Percentiles rank a stretch among this genome's conserved stretches.
phyloP scores from a whole-genome alignment of 2,329 filamentous ascomycete genomes.

The Fusarium odoratissimum region DNA sequence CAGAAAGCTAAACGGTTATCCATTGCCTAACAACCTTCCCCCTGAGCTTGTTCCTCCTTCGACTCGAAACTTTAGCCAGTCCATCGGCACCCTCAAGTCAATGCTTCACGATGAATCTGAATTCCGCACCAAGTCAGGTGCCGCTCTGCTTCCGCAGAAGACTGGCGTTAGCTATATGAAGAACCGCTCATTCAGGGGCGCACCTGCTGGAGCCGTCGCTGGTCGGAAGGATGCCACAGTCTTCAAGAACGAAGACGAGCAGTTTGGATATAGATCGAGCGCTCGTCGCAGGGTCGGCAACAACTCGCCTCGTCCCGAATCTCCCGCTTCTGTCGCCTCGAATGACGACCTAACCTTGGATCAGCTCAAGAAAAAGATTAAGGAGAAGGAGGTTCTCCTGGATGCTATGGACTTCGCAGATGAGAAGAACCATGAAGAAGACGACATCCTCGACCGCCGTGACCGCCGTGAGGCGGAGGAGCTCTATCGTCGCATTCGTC shows the following conservation, averaged over 20 bases:
- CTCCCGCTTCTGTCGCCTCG: constrained; percentile 74
- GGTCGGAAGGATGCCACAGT: constrained; percentile 94
- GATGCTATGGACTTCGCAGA: constrained; percentile 98
- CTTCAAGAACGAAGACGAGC: constrained; percentile 95
- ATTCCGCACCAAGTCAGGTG: constrained; percentile 86
- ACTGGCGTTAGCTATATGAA: constrained; percentile 99
- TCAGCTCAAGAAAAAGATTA: constrained; percentile 90
- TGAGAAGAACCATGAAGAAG: constrained; percentile 88
- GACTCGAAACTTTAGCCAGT: constrained; percentile 90
- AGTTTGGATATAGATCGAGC: constrained; percentile 92
- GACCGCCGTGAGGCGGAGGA: constrained; percentile 94
- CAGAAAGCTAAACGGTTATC: constrained; percentile 94
- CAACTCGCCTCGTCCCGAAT: constrained; percentile 83
- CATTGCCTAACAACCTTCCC: constrained; percentile 86
- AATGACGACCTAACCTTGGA: constrained; percentile 88
- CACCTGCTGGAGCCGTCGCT: constrained; percentile 64
- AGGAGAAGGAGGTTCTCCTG: constrained; percentile 91
- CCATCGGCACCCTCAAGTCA: constrained; percentile 91
- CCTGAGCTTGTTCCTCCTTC: constrained; percentile 95
- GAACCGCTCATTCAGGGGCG: constrained; percentile 86
- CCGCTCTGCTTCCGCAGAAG: constrained; percentile 90
- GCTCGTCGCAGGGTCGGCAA: constrained; percentile 87
- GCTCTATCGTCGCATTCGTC: constrained; percentile 89
- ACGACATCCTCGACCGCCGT: constrained; percentile 89
- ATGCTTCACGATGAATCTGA: constrained; percentile 92